Evolutionary conservation across 208 protist species (phyloP).

Genomic region (Naegleria gruberi): DNA sequence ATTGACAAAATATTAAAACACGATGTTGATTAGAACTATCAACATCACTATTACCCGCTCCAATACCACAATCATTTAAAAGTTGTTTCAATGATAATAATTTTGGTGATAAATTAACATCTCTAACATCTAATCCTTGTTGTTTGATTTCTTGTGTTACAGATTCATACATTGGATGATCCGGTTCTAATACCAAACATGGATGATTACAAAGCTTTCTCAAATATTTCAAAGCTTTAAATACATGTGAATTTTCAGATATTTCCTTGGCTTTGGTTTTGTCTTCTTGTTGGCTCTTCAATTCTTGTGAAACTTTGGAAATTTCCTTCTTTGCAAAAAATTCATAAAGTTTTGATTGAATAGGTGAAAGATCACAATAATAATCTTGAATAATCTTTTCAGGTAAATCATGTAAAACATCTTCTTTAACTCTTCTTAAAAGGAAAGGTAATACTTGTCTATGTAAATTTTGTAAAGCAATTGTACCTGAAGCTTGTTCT

Average conservation of each 20-base stretch:
- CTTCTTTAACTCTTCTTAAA: constrained; percentile 68
- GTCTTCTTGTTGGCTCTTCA: constrained; percentile 7
- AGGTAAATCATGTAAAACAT: constrained; percentile 72
- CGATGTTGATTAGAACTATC: constrained; percentile 24
- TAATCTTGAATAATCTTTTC: constrained; percentile 81
- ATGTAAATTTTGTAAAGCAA: constrained; percentile 53
- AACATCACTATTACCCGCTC: constrained; percentile 4
- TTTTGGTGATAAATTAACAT: constrained; percentile 51
- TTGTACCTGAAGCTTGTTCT: constrained; percentile 8
- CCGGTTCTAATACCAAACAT: constrained; percentile 46
- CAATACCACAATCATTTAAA: constrained; percentile 61
- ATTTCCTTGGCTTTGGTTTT: neutral
- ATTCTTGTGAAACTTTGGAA: neutral
- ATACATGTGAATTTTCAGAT: constrained; percentile 44
- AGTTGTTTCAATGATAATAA: constrained; percentile 55
- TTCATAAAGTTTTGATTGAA: constrained; percentile 46
- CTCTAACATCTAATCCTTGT: constrained; percentile 24
- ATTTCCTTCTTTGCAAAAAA: constrained; percentile 25
- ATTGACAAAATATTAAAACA: constrained; percentile 53
- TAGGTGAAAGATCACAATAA: constrained; percentile 53
- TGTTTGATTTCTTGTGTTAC: constrained; percentile 35
- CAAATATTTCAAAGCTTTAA: constrained; percentile 68
- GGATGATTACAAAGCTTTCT: constrained; percentile 68
- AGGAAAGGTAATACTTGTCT: constrained; percentile 76
- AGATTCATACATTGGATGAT: constrained; percentile 47